Conservation (phyloP, 495 filamentous ascomycete species). For the Penicillium odoratum region DNA sequence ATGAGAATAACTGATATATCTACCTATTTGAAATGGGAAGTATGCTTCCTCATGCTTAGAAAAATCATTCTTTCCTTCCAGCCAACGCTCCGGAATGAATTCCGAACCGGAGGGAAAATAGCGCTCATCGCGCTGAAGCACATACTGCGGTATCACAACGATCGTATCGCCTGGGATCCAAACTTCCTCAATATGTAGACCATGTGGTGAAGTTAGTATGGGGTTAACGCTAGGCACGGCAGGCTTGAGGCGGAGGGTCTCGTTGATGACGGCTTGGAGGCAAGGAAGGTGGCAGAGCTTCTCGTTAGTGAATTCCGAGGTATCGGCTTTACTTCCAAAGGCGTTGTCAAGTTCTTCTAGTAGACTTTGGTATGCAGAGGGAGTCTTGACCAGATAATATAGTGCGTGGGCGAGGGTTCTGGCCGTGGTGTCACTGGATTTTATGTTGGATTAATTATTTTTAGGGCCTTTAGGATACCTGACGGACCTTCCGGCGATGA, state of each 20-base stretch:
- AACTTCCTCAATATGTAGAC: slow-evolving; percentile 25
- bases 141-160: slow-evolving; percentile 36
- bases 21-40: slow-evolving; percentile 50
- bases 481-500: neutral
- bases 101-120: slow-evolving; percentile 35
- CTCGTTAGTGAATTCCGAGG: neutral
- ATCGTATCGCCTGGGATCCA: slow-evolving; percentile 30
- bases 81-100: slow-evolving; percentile 61
- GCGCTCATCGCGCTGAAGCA: slow-evolving; percentile 21
- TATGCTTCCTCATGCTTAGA: slow-evolving; percentile 45
- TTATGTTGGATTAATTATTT: neutral
- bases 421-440: slow-evolving; percentile 2
- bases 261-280: slow-evolving; percentile 53
- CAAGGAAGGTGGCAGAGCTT: slow-evolving; percentile 23
- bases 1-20: too few species aligned
- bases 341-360: neutral
- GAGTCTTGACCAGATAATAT: neutral
- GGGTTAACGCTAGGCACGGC: slow-evolving; percentile 41
- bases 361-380: neutral
- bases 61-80: slow-evolving; percentile 37
- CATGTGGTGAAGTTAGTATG: slow-evolving; percentile 32
- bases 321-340: neutral
- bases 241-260: slow-evolving; percentile 54
- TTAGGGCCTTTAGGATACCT: neutral
- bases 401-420: neutral